Conservation (phyloP, 1,284 basidiomycete genomes). For the Rhodotorula mucilaginosa region DNA sequence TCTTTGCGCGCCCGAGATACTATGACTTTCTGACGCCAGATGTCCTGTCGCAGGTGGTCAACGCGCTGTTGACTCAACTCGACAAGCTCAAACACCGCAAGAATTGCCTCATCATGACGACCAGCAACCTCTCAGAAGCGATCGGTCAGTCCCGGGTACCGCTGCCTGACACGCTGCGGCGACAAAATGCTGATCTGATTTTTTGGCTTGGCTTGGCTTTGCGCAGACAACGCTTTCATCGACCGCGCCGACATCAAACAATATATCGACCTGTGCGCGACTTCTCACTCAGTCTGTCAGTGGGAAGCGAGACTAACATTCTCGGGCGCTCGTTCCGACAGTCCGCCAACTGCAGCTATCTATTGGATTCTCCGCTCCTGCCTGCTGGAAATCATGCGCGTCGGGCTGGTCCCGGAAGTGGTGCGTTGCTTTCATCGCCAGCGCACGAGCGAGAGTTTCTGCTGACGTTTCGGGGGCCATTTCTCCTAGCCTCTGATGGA, state of each 20-base stretch:
- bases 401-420: conserved; percentile 60
- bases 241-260: conserved; percentile 97
- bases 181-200: background rate
- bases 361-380: conserved; percentile 90
- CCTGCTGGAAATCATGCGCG: conserved; percentile 72
- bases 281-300: too few species aligned
- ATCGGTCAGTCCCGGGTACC: conserved; percentile 56
- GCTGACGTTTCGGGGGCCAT: background rate
- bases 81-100: conserved; percentile 90
- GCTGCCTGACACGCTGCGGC: background rate
- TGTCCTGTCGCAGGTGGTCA: conserved; percentile 70
- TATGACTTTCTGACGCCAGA: too few species aligned
- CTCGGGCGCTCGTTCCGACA: background rate
- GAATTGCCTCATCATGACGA: conserved; percentile 94
- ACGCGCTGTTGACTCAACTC: conserved; percentile 92
- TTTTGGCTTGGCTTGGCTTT: conserved; percentile 46
- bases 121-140: conserved; percentile 89
- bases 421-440: conserved; percentile 19
- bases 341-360: conserved; percentile 62
- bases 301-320: background rate
- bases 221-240: conserved; percentile 78
- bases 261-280: conserved; percentile 54
- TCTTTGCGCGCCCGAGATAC: background rate
- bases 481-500: conserved; percentile 48
- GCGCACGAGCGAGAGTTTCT: background rate